Evolutionary conservation across 2,329 filamentous ascomycete genomes (phyloP), one percentile per base, ranked within the genome.

Genomic region (Cladophialophora carrionii): DNA sequence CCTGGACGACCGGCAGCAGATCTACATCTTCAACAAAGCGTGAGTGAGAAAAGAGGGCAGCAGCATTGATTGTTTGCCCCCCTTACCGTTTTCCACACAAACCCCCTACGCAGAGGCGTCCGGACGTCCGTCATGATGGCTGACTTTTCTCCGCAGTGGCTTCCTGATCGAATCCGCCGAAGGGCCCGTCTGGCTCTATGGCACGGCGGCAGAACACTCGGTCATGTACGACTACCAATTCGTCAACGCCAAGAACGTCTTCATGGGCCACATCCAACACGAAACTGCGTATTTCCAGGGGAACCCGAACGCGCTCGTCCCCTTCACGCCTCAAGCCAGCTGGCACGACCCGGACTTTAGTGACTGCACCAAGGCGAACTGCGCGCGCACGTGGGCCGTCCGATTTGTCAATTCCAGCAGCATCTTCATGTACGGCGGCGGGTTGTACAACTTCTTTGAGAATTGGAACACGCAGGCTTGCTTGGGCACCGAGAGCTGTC

Each of bases 261-360:
- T 84, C 74, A 83, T 87, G 72, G 87, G 86, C 20, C 82, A 87
- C 71, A 84, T 87, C 55, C 88, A 91, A 73, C 87, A 88, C 57
- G 88, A 91, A 75, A 87, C 88, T 4, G 85, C 88, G 0, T 91
- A 91, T 77, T 90, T 85, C 76, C 88, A 91, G 74, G 85, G 87
- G 26, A 85, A 84, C 72, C 88, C 88, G 0, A 78, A 77, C 53
- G 85, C 88, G 0, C 80, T 82, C 0, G 77, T 78, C 7, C 88
- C 87, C 0, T 90, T 89, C 76, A 76, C 73, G 1, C 71, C 77
- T 0, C 77, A 79, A 22, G 51, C 75, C 1, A 72, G 77, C 12
- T 75, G 82, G 61, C 74, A 79, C 63, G 84, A 87, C 68, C 84
- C 84, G 0, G 78, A 79, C 75, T 90, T 82, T 9, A 52, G 72